Conservation (phyloP, 257 asterid genomes). For the Capsicum rhomboideum region DNA sequence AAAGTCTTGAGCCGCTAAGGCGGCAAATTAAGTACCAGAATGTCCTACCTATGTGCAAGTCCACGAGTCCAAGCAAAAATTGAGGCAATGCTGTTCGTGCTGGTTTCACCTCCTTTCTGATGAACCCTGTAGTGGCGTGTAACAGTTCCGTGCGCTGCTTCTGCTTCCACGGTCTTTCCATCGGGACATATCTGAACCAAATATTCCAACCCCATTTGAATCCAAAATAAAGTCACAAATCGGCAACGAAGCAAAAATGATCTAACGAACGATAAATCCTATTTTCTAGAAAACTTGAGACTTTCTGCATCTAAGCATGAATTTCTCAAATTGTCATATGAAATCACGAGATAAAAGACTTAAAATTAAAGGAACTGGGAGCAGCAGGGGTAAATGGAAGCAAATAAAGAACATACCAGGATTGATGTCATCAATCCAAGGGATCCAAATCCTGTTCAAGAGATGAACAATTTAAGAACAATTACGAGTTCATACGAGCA, state of each 20-base stretch:
- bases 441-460: constrained; percentile 83
- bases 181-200: constrained; percentile 84
- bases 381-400: neutral
- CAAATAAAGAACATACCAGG: constrained; percentile 45
- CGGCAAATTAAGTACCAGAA: neutral
- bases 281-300: neutral
- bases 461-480: neutral
- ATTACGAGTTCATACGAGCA: neutral
- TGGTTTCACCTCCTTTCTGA: constrained; percentile 98
- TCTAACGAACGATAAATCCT: neutral
- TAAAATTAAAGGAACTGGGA: neutral
- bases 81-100: constrained; percentile 98
- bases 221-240: neutral
- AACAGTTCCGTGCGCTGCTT: constrained; percentile 99
- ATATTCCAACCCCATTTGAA: constrained; percentile 13
- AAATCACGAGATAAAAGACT: neutral
- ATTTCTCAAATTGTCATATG: neutral
- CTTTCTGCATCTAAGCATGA: neutral
- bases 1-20: fast-evolving
- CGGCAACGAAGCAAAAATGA: neutral
- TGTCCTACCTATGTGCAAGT: constrained; percentile 81
- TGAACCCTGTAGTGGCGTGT: constrained; percentile 97
- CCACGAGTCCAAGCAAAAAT: constrained; percentile 99
- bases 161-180: constrained; percentile 99
- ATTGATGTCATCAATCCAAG: constrained; percentile 99